Percentiles rank a stretch among this genome's conserved stretches.
Conservation (phyloP, 495 filamentous ascomycete genomes). For the Talaromyces thailandensis region DNA sequence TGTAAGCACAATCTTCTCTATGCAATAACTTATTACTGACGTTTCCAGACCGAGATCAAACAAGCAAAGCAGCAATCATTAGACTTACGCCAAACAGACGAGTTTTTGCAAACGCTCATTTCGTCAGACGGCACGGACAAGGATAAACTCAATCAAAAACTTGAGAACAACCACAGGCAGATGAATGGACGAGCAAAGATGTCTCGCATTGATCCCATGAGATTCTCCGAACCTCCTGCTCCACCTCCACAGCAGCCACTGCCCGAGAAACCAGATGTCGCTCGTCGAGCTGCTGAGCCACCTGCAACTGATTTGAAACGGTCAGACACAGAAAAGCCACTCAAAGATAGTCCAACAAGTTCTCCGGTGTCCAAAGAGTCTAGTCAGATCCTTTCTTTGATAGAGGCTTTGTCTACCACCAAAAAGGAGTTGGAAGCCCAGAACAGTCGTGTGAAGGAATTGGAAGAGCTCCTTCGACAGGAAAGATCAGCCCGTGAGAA, state of each 20-base stretch:
- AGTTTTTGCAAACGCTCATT: slow-evolving; percentile 69
- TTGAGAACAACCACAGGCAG: slow-evolving; percentile 28
- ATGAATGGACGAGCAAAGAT: slow-evolving; percentile 41
- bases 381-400: slow-evolving; percentile 67
- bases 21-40: slow-evolving; percentile 8
- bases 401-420: slow-evolving; percentile 70
- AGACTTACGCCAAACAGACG: slow-evolving; percentile 71
- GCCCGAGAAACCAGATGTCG: slow-evolving; percentile 77
- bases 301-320: slow-evolving; percentile 56
- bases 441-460: slow-evolving; percentile 63
- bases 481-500: slow-evolving; percentile 74
- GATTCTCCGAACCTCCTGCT: slow-evolving; percentile 83
- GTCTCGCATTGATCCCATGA: slow-evolving; percentile 46
- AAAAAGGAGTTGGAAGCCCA: slow-evolving; percentile 76
- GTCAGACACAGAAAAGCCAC: slow-evolving; percentile 63
- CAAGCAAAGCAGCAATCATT: slow-evolving; percentile 77
- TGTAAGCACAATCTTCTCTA: slow-evolving; percentile 43
- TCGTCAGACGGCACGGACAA: slow-evolving; percentile 59
- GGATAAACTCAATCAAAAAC: slow-evolving; percentile 40
- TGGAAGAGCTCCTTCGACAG: slow-evolving; percentile 68
- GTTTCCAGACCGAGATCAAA: slow-evolving; percentile 71
- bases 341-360: slow-evolving; percentile 40
- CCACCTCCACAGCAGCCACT: slow-evolving; percentile 88
- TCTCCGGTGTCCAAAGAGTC: slow-evolving; percentile 59
- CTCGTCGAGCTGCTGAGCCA: slow-evolving; percentile 35